Percentiles rank a stretch among this genome's conserved stretches.
Evolutionary conservation across 2,329 filamentous ascomycete species (phyloP).

Genomic region (Talaromyces sp.): DNA sequence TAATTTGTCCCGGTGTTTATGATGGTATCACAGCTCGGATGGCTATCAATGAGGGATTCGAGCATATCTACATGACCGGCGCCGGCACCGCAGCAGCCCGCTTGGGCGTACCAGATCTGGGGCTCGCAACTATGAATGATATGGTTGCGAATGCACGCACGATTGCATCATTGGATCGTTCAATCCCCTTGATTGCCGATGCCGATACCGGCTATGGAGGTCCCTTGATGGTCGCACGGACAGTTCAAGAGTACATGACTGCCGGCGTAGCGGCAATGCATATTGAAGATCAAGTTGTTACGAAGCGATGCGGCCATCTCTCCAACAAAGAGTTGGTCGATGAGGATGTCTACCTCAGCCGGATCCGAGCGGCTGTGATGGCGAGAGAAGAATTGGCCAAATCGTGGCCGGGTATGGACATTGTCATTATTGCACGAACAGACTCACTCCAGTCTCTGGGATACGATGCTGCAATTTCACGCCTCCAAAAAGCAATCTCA

Average conservation of each 20-base stretch:
- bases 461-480: constrained; percentile 34
- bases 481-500: constrained; percentile 17
- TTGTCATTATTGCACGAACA: constrained; percentile 29
- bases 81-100: constrained; percentile 57
- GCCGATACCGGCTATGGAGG: constrained; percentile 49
- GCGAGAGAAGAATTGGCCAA: constrained; percentile 22
- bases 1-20: constrained; percentile 39
- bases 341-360: constrained; percentile 15
- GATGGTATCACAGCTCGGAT: constrained; percentile 46
- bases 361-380: constrained; percentile 20
- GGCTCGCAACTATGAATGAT: constrained; percentile 55
- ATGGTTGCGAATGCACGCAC: constrained; percentile 58
- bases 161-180: constrained; percentile 54
- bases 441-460: constrained; percentile 24
- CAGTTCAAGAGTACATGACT: constrained; percentile 31
- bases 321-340: constrained; percentile 25
- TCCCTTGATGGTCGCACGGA: constrained; percentile 1
- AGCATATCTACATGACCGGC: constrained; percentile 54
- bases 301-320: constrained; percentile 37
- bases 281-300: constrained; percentile 45
- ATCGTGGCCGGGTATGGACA: constrained; percentile 14
- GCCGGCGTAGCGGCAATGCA: constrained; percentile 48
- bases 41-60: constrained; percentile 44
- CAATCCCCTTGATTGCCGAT: constrained; percentile 53
- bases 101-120: constrained; percentile 59